Conservation (phyloP, 192 early-diverging fungal species). For the Kappamyces sp. region DNA sequence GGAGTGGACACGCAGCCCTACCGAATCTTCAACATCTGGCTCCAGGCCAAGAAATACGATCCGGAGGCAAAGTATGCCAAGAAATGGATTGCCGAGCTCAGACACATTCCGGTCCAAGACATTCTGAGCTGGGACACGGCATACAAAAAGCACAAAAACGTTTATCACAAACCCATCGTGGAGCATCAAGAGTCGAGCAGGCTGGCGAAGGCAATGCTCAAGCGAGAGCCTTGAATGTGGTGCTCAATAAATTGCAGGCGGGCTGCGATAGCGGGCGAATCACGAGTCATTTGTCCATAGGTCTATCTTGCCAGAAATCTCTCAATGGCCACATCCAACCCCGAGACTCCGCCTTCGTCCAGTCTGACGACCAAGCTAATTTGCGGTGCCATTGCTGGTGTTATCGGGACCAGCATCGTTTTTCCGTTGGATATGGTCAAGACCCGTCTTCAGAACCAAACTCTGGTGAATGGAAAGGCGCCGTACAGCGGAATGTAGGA, state of each 20-base stretch:
- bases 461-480: constrained; percentile 37
- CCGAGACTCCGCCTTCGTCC: not conserved
- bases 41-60: constrained; percentile 53
- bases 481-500: constrained; percentile 43
- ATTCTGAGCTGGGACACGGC: constrained; percentile 45
- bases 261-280: no score
- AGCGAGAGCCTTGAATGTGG: no score
- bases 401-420: constrained; percentile 23
- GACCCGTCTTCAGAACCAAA: constrained; percentile 62
- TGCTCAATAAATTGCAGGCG: no score
- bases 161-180: constrained; percentile 54
- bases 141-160: not conserved
- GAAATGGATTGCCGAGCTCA: constrained; percentile 59
- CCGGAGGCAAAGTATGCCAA: constrained; percentile 50
- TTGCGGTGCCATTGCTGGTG: constrained; percentile 22
- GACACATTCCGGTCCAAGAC: constrained; percentile 28
- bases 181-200: constrained; percentile 40
- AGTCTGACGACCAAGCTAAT: constrained; percentile 15
- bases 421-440: constrained; percentile 59
- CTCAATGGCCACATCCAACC: constrained; percentile 1
- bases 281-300: no score
- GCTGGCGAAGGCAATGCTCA: constrained; percentile 4
- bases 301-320: no score
- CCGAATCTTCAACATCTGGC: constrained; percentile 56
- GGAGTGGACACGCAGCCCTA: constrained; percentile 67